Evolutionary conservation across 345 rosid species (phyloP), one percentile per base, ranked within the genome.

Genomic region (Eucalyptus marginata): DNA sequence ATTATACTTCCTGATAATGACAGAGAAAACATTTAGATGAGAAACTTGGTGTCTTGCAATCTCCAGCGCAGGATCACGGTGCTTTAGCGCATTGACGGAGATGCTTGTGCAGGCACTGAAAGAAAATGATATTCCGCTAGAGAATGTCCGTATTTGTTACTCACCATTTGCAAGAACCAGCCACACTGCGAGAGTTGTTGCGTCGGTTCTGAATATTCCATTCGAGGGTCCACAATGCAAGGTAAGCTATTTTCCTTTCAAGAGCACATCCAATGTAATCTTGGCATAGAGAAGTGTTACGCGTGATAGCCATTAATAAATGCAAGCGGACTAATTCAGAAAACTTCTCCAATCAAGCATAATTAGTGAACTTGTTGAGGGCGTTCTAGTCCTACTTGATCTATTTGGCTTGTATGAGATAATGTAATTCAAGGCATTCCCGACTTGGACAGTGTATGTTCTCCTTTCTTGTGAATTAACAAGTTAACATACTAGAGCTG

Each of bases 141-240:
- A 94, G 87, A 94, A 90, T 86, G 98, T 97, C 43, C 95, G 96
- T 86, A 96, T 98, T 44, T 98, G 96, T 92, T 98, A 94, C 92
- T 97, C 99, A 10, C 99, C 99, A 16, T 98, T 97, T 92, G 91
- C 98, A 79, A 94, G 99, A 92, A 98, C 99, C 49, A 93, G 91
- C 87, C 97, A 96, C 94, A 97, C 98, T 18, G 99, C 99, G 44
- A 90, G 91, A 90, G 94, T 94, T 81, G 97, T 92, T 86, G 96
- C 97, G 22, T 95, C 96, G 47, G 95, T 92, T 87, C 89, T 98
- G 92, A 92, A 93, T 89, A 66, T 98, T 88, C 95, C 96, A 6
- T 95, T 97, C 89, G 94, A 92, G 54, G 93, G 96, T 89, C 94
- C 99, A 90, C 99, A 94, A 80, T 96, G 96, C 89, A 95, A 92